Evolutionary conservation across 805 yeast species (phyloP).

Genomic region (Monosporozyma solicola): DNA sequence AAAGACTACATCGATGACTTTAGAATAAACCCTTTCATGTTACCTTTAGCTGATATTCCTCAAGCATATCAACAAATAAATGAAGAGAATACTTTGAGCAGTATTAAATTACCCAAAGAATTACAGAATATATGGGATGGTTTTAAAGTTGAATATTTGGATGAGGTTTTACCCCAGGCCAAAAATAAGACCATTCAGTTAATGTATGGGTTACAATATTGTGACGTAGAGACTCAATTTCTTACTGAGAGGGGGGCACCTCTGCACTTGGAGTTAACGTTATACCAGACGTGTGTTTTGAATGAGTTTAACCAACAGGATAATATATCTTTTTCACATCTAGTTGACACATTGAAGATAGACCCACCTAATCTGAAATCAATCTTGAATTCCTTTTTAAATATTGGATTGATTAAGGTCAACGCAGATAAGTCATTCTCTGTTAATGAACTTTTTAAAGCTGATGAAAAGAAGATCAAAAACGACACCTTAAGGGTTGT

Average conservation of each 20-base stretch:
- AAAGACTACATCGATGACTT: not conserved
- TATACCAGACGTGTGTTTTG: constrained; percentile 22
- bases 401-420: constrained; percentile 10
- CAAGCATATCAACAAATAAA: constrained; percentile 6
- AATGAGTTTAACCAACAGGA: constrained; percentile 16
- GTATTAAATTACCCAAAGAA: constrained; percentile 11
- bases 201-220: constrained; percentile 21
- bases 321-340: constrained; percentile 6
- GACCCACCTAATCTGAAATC: constrained; percentile 3
- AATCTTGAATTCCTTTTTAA: constrained; percentile 16
- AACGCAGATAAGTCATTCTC: constrained; percentile 3
- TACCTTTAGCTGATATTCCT: constrained; percentile 20
- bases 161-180: constrained; percentile 7
- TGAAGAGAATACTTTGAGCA: not conserved
- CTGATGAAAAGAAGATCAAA: constrained; percentile 15
- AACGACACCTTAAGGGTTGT: constrained; percentile 19
- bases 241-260: constrained; percentile 6
- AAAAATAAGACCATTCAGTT: constrained; percentile 10
- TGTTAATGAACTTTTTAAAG: constrained; percentile 16
- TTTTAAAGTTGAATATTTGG: constrained; percentile 7
- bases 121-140: constrained; percentile 14
- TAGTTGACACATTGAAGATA: constrained; percentile 7
- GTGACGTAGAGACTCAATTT: constrained; percentile 22
- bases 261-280: constrained; percentile 18
- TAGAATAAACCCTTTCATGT: constrained; percentile 11